phyloP scores from a whole-genome alignment of 169 alveolate genomes.

The Cryptosporidium sp. region DNA sequence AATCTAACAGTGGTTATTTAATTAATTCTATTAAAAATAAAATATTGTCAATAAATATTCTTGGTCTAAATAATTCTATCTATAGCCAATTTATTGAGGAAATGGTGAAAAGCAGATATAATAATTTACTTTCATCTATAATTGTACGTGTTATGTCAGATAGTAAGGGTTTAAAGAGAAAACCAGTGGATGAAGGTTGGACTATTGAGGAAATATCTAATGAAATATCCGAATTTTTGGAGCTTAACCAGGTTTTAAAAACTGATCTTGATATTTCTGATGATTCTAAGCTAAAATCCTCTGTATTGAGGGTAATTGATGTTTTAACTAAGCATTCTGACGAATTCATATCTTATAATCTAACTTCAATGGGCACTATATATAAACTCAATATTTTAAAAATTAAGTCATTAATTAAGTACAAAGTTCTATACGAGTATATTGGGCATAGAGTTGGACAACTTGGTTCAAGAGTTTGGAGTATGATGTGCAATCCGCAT shows the following conservation, averaged over 20 bases:
- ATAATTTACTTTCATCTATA: slow-evolving; percentile 35
- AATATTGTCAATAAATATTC: slow-evolving; percentile 20
- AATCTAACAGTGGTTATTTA: neutral
- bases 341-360: slow-evolving; percentile 38
- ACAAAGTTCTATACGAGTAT: slow-evolving; percentile 47
- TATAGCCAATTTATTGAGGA: slow-evolving; percentile 62
- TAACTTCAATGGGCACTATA: slow-evolving; percentile 23
- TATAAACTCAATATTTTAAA: slow-evolving; percentile 33
- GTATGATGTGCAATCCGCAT: slow-evolving; percentile 75
- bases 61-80: slow-evolving; percentile 29
- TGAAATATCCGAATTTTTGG: slow-evolving; percentile 24
- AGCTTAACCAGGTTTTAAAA: slow-evolving; percentile 22
- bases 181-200: slow-evolving; percentile 49
- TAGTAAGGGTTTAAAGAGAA: slow-evolving; percentile 40
- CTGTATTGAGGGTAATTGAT: slow-evolving; percentile 62
- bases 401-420: slow-evolving; percentile 38
- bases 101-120: slow-evolving; percentile 49
- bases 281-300: slow-evolving; percentile 35
- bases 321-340: slow-evolving; percentile 52
- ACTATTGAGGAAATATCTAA: slow-evolving; percentile 60
- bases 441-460: slow-evolving; percentile 36
- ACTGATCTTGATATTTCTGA: slow-evolving; percentile 28
- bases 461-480: slow-evolving; percentile 72
- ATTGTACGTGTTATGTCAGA: slow-evolving; percentile 71
- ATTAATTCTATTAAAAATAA: slow-evolving; percentile 22